phyloP scores from a whole-genome alignment of 257 asterid species.

The Nicotiana knightiana region DNA sequence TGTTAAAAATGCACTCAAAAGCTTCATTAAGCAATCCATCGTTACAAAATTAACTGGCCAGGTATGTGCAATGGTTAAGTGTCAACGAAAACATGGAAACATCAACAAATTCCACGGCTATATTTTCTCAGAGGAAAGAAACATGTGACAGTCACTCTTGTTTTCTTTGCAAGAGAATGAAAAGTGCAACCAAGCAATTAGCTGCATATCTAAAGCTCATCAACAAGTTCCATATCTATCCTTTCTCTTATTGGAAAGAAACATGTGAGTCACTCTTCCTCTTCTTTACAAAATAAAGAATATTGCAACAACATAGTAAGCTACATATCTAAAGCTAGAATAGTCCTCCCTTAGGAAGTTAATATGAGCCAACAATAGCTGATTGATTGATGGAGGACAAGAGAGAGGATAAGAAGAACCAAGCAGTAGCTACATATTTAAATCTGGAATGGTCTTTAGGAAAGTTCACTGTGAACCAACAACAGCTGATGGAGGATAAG shows the following conservation, averaged over 20 bases:
- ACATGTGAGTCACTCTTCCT: not conserved
- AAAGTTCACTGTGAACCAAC: not conserved
- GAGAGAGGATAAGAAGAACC: not conserved
- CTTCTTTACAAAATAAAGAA: not conserved
- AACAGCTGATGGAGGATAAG: not conserved
- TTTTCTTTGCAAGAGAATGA: not conserved
- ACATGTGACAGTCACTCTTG: not conserved
- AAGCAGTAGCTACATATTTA: not conserved
- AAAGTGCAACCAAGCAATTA: not conserved
- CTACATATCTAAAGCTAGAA: not conserved
- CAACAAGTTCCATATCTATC: not conserved
- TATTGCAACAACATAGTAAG: not conserved
- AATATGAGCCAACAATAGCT: not conserved
- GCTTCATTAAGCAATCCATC: conserved; percentile 1
- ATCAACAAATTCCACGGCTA: not conserved
- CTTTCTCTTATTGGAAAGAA: not conserved
- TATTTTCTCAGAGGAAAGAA: not conserved
- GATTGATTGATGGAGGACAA: not conserved
- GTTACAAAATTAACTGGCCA: not conserved
- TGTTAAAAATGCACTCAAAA: not conserved
- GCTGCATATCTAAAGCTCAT: not conserved
- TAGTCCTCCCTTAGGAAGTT: not conserved
- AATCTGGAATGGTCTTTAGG: not conserved
- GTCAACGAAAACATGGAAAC: not conserved
- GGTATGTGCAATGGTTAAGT: not conserved